Percentiles rank a stretch among this genome's conserved stretches.
phyloP scores from a whole-genome alignment of 495 filamentous ascomycete genomes.

The Neurospora africana region DNA sequence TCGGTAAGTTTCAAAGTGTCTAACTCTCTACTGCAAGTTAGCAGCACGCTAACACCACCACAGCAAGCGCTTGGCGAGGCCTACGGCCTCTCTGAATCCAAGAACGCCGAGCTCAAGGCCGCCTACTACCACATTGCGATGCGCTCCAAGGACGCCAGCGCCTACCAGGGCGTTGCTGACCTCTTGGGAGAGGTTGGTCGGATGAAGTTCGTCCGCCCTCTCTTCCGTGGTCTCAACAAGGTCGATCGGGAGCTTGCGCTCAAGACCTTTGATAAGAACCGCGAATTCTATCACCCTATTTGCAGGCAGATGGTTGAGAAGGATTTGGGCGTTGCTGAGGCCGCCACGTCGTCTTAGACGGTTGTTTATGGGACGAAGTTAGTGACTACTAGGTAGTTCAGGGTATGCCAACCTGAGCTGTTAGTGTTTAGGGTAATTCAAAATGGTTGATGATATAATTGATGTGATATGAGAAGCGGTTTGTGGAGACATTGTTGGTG shows the following conservation, averaged over 20 bases:
- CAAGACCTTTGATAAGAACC: constrained; percentile 76
- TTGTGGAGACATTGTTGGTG: background rate
- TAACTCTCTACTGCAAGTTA: background rate
- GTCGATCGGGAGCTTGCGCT: constrained; percentile 64
- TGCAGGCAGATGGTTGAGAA: constrained; percentile 76
- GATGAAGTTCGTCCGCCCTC: constrained; percentile 92
- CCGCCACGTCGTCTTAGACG: background rate
- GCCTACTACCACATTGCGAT: constrained; percentile 72
- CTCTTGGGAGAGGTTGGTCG: constrained; percentile 73
- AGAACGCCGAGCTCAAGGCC: constrained; percentile 76
- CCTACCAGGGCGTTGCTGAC: constrained; percentile 59
- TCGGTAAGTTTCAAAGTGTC: constrained; percentile 24
- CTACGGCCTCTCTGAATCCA: constrained; percentile 57
- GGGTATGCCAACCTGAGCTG: background rate
- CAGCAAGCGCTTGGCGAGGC: constrained; percentile 53
- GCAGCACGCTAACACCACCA: constrained; percentile 4
- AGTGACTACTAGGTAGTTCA: background rate
- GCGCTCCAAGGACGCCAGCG: constrained; percentile 52
- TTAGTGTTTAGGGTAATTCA: background rate
- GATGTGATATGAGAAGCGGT: background rate
- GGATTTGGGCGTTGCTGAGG: constrained; percentile 46
- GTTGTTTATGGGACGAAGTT: background rate
- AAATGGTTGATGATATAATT: background rate
- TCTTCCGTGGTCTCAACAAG: constrained; percentile 64
- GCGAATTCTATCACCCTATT: constrained; percentile 91